A percentile compares a stretch with the other conserved stretches of the same genome.
These are phyloP conservation scores for Stentor coeruleus DNA, from an alignment of 73 alveolate species.

Conservation along the genomic window DNA sequence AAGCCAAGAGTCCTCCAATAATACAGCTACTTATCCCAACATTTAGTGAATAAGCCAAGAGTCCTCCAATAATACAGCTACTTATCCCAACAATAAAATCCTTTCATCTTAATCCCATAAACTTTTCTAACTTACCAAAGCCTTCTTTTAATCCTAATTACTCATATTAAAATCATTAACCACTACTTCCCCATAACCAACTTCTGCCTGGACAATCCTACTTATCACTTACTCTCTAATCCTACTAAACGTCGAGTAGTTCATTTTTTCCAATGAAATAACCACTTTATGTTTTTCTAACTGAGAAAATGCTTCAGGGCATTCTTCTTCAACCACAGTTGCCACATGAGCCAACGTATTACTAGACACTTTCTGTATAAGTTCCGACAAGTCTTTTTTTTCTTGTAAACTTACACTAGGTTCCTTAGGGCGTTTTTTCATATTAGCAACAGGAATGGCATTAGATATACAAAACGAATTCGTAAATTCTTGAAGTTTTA, in stretches of 20 bases:
- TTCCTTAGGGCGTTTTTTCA: conserved; percentile 15
- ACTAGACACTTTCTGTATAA: background rate
- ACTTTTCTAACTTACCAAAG: too few species aligned
- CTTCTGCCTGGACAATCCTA: background rate
- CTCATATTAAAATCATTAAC: too few species aligned
- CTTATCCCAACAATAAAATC: too few species aligned
- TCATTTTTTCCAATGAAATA: background rate
- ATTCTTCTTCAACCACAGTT: conserved; percentile 28
- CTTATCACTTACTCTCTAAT: conserved; percentile 4
- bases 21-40: too few species aligned
- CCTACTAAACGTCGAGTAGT: background rate
- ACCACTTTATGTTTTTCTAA: background rate
- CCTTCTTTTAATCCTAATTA: too few species aligned
- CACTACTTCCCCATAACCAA: too few species aligned
- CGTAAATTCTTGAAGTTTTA: background rate
- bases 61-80: too few species aligned
- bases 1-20: too few species aligned
- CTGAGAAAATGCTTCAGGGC: conserved; percentile 28
- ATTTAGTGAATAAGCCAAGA: too few species aligned
- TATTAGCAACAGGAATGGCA: background rate
- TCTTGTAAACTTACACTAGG: conserved; percentile 7
- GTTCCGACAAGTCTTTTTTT: conserved; percentile 2
- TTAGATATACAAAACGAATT: background rate
- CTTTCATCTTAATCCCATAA: too few species aligned
- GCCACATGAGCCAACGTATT: conserved; percentile 25